Base-by-base conservation (phyloP, 441 rosid genomes). In the Rhodomyrtus psidioides region DNA sequence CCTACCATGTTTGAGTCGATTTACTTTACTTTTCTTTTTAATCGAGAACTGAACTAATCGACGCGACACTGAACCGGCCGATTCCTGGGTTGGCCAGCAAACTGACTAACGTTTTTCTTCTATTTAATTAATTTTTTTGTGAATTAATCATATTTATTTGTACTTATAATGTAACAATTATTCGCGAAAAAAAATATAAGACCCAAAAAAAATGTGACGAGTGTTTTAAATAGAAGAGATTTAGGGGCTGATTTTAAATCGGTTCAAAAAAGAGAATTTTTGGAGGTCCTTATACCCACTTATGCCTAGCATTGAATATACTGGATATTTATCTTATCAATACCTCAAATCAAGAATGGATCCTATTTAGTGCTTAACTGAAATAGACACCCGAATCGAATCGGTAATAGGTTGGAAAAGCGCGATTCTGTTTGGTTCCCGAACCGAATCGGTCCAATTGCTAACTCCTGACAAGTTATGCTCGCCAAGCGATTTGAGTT, bases 241-340 rank as follows among this genome's bases (percentile, higher is more conserved):
- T 10, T 12, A 30, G 0, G 46, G 59, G 34, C 30, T 0, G 6
- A 0, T 19, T 2, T 1, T 17, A 30, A 30, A 62, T 2, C 5
- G 0, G 19, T 1, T 62, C 76, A n/a, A n/a, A n/a, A n/a, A n/a
- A n/a, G n/a, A n/a, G n/a, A n/a, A n/a, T n/a, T n/a, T n/a, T n/a
- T n/a, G n/a, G n/a, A n/a, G n/a, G n/a, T n/a, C n/a, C n/a, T n/a
- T n/a, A n/a, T n/a, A n/a, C n/a, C n/a, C n/a, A n/a, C n/a, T n/a
- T n/a, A n/a, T n/a, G n/a, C n/a, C n/a, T n/a, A n/a, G n/a, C n/a
- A n/a, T n/a, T n/a, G n/a, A n/a, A n/a, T n/a, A n/a, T n/a, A n/a
- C n/a, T n/a, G n/a, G n/a, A n/a, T n/a, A n/a, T n/a, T n/a, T n/a
- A n/a, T n/a, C n/a, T n/a, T n/a, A n/a, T n/a, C n/a, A n/a, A n/a